A percentile compares a stretch with the other conserved stretches of the same genome.
phyloP scores from a whole-genome alignment of 2,329 filamentous ascomycete species.

The Sphaerulina vaccinii region DNA sequence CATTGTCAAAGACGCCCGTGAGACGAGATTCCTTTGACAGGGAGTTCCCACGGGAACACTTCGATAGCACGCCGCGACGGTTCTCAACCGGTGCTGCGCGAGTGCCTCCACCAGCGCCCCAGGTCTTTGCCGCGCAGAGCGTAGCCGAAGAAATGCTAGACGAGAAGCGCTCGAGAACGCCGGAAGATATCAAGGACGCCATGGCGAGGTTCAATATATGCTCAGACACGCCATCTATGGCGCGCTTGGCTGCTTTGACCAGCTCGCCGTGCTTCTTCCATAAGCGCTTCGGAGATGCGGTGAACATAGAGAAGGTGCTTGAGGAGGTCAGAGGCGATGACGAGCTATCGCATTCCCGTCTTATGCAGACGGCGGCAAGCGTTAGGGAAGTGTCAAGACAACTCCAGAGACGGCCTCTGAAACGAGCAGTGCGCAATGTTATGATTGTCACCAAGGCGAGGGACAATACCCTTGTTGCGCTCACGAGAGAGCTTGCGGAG shows the following conservation, averaged over 20 bases:
- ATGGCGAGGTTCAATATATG: conserved; percentile 32
- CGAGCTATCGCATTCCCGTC: conserved; percentile 85
- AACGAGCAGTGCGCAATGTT: conserved; percentile 84
- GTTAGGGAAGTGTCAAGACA: conserved; percentile 96
- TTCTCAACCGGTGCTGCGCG: conserved; percentile 36
- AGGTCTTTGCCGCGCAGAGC: conserved; percentile 34
- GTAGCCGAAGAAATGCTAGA: conserved; percentile 31
- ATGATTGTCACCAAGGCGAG: conserved; percentile 99
- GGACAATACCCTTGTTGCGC: conserved; percentile 85
- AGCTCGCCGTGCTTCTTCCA: conserved; percentile 99
- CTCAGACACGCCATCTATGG: conserved; percentile 34
- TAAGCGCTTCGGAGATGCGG: conserved; percentile 91
- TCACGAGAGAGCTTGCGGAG: conserved; percentile 81
- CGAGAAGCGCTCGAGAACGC: conserved; percentile 29
- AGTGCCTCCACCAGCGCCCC: conserved; percentile 35
- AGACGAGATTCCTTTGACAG: conserved; percentile 37
- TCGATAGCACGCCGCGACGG: conserved; percentile 35
- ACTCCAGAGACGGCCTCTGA: conserved; percentile 86
- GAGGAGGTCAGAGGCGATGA: conserved; percentile 90
- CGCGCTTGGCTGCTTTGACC: conserved; percentile 65
- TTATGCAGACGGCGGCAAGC: conserved; percentile 92
- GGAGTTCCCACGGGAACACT: conserved; percentile 27
- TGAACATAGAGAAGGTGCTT: conserved; percentile 90
- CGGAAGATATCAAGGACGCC: conserved; percentile 30
- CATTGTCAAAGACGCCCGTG: conserved; percentile 31